phyloP scores from a whole-genome alignment of 345 rosid genomes.

The Stellera chamaejasme region DNA sequence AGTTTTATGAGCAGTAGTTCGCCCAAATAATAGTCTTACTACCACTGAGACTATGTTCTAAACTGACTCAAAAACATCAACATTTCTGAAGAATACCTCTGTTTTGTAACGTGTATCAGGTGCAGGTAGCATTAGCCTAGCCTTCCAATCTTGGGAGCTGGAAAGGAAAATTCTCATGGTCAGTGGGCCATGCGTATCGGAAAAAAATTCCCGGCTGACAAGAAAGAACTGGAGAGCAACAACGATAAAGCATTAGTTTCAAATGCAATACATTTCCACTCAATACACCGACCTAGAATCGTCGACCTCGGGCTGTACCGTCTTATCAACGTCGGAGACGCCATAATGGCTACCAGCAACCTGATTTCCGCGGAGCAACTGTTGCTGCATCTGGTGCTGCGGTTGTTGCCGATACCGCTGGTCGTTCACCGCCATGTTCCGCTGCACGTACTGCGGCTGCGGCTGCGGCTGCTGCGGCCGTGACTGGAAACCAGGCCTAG shows the following conservation, averaged over 20 bases:
- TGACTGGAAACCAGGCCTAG: constrained; percentile 39
- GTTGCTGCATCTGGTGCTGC: constrained; percentile 35
- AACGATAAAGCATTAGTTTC: background rate
- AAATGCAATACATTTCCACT: no score
- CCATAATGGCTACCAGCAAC: constrained; percentile 29
- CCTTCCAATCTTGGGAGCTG: constrained; percentile 92
- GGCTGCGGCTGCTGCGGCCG: constrained; percentile 36
- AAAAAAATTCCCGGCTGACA: background rate
- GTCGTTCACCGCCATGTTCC: constrained; percentile 37
- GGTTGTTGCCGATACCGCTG: constrained; percentile 33
- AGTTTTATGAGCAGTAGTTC: no score
- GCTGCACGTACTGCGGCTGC: constrained; percentile 51
- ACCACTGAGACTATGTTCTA: background rate
- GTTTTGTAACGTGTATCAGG: constrained; percentile 74
- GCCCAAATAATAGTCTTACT: no score
- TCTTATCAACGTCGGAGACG: constrained; percentile 54
- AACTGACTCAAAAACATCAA: background rate
- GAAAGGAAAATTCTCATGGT: background rate
- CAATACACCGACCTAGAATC: constrained; percentile 50
- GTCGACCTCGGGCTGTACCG: constrained; percentile 69
- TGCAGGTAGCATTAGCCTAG: constrained; percentile 61
- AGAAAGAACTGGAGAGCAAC: background rate
- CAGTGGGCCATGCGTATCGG: background rate
- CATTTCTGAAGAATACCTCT: constrained; percentile 46
- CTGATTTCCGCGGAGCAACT: constrained; percentile 63